A percentile compares a stretch with the other conserved stretches of the same genome.
These are phyloP conservation scores for Micractinium conductrix DNA, from an alignment of 139 green algal genomes.

Conservation along the genomic window DNA sequence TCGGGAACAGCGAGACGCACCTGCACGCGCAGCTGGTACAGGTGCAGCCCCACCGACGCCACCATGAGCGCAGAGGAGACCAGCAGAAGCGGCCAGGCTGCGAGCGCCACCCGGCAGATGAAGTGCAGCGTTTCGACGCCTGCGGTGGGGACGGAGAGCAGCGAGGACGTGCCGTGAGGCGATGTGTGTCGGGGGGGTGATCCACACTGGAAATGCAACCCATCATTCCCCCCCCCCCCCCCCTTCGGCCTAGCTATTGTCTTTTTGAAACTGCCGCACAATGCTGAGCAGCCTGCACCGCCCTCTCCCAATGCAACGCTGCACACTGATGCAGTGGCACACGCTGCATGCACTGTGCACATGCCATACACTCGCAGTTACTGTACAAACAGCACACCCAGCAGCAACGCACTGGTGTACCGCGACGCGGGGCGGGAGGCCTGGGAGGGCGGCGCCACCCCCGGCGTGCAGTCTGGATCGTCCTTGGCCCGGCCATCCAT, in stretches of 20 bases:
- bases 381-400: background rate
- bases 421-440: background rate
- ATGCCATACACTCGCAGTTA: no score
- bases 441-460: background rate
- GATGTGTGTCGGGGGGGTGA: no score
- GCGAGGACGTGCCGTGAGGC: no score
- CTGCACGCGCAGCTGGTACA: conserved; percentile 17
- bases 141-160: background rate
- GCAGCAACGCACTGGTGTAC: background rate
- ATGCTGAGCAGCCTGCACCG: no score
- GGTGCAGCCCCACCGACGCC: background rate
- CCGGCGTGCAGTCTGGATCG: background rate
- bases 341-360: no score
- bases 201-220: no score
- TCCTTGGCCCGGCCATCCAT: background rate
- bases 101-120: conserved; percentile 1
- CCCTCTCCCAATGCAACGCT: no score
- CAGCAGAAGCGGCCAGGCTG: conserved; percentile 4
- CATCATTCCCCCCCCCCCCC: no score
- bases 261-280: no score
- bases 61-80: conserved; percentile 12
- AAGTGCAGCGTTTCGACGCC: background rate
- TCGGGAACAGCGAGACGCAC: no score
- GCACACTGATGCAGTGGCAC: no score
- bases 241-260: no score